Base-by-base conservation (phyloP, 306 rosid genomes). In the Arachis hypogaea region DNA sequence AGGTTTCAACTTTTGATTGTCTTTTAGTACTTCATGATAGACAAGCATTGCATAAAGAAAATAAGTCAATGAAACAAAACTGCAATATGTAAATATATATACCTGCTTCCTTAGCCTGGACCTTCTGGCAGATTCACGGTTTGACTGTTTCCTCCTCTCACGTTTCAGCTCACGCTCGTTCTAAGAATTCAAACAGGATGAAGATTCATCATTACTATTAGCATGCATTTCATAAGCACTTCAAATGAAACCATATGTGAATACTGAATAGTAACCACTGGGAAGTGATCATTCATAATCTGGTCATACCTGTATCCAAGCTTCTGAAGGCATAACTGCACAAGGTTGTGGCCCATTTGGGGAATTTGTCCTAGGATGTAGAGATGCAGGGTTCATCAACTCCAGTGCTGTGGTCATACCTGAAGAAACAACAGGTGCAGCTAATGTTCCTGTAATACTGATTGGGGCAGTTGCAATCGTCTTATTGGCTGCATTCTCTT, bases 71-170 rank as follows among this genome's bases (percentile, higher is more conserved):
- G 40, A 68, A 38, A 30, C 38, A 16, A 33, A 73, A 52, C 47
- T 10, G 2, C 51, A 72, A 45, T 3, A 63, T 33, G 38, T 33
- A 33, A 2, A 4, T 33, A 80, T 7, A 56, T 46, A 1, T 83
- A 94, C 99, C 99, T 94, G 99, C 86, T 92, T 94, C 88, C 99
- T 89, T 80, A 94, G 78, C 83, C 99, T 92, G 29, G 99, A 94
- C 76, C 99, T 85, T 86, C 99, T 86, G 71, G 99, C 99, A 60
- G 99, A 94, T 82, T 94, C 99, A 47, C 99, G 88, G 74, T 94
- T 94, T 1, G 99, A 94, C 80, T 94, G 99, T 85, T 94, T 94
- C 83, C 99, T 87, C 86, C 85, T 88, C 83, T 94, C 99, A 9
- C 96, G 89, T 84, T 94, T 94, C 38, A 85, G 79, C 81, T 94